Evolutionary conservation across 2,329 filamentous ascomycete species (phyloP), one percentile per base, ranked within the genome.

Genomic region (Blumeria hordei): DNA sequence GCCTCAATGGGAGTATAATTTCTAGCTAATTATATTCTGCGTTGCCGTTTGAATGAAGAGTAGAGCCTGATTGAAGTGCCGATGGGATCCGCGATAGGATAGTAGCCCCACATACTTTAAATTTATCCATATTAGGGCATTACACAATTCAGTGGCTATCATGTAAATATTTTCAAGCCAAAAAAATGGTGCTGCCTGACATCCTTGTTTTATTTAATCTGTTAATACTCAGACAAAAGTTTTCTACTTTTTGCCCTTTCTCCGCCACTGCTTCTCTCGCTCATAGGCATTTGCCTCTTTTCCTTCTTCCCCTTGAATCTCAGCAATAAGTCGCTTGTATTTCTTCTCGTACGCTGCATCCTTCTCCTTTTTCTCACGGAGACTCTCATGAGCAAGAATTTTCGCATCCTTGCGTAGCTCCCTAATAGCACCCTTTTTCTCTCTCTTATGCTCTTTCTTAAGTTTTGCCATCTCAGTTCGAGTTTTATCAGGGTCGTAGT

Each of bases 281-380:
- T 93, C 88, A 74, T 96, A 96, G 52, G 76, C 77, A 69, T 96
- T 96, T 45, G 79, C 75, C 68, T 92, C 88, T 57, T 75, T 73
- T 1, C 90, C 90, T 68, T 95, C 92, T 70, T 94, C 84, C 61
- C 83, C 86, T 71, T 98, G 90, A 63, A 98, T 95, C 75, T 95
- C 88, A 9, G 88, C 85, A 62, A 96, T 80, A 58, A 98, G 73
- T 60, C 83, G 78, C 74, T 83, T 85, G 73, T 90, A 94, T 76
- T 96, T 96, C 74, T 85, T 85, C 74, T 96, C 90, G 73, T 98
- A 96, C 60, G 85, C 88, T 56, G 78, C 79, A 72, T 96, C 92
- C 71, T 80, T 82, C 71, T 85, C 85, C 75, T 88, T 94, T 80
- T 96, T 96, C 72, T 93, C 75, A 63, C 79, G 77, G 64, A 98